These are phyloP conservation scores for Russula griseocarnosa DNA, from an alignment of 768 basidiomycete genomes.

Conservation along the genomic window DNA sequence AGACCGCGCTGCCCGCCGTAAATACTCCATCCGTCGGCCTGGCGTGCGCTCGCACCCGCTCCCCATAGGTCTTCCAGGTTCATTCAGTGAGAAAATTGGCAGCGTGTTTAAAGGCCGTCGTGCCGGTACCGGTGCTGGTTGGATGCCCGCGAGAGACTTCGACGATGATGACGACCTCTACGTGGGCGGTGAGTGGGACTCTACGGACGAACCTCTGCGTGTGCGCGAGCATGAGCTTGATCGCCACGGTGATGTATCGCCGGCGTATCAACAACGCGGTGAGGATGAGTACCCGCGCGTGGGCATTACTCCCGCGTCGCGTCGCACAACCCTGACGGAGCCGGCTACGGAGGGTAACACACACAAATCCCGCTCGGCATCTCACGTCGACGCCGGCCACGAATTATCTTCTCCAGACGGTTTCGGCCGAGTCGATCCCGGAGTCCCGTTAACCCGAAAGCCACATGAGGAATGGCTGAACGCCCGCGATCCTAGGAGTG, in stretches of 20 bases:
- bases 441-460: not conserved
- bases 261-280: not conserved
- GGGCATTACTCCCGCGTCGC: not conserved
- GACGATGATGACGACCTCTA: not conserved
- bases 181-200: constrained; percentile 24
- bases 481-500: not conserved
- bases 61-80: constrained; percentile 27
- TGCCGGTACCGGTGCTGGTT: constrained; percentile 8
- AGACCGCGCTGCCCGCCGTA: constrained; percentile 37
- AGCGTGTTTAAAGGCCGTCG: constrained; percentile 26
- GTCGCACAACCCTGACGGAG: constrained; percentile 5
- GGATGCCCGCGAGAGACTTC: constrained; percentile 22
- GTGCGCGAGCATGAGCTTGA: not conserved
- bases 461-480: constrained; percentile 19
- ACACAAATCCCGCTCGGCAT: constrained; percentile 12
- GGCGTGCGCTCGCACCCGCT: constrained; percentile 21
- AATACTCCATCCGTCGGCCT: constrained; percentile 20
- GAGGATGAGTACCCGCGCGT: constrained; percentile 5
- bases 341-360: not conserved
- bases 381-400: constrained; percentile 9
- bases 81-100: constrained; percentile 25
- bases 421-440: not conserved
- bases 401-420: not conserved
- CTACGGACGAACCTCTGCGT: constrained; percentile 22
- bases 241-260: not conserved